Conservation (phyloP, 352 stramenopile genomes). For the Bremia lactucae region DNA sequence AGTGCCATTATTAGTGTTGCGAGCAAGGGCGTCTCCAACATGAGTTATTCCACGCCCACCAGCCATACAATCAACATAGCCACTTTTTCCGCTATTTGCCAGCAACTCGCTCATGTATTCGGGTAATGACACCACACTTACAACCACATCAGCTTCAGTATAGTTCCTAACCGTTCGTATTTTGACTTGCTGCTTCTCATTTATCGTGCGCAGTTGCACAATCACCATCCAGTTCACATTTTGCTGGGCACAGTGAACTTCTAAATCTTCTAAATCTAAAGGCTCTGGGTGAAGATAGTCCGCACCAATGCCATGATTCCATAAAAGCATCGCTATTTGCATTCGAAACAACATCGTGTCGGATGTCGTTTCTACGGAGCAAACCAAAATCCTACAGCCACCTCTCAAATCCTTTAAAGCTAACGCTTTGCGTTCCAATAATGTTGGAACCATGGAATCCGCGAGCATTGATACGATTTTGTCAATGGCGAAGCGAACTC, state of each 20-base stretch:
- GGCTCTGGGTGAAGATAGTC: constrained; percentile 80
- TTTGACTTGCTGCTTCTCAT: constrained; percentile 80
- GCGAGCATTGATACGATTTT: constrained; percentile 74
- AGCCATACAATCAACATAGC: constrained; percentile 8
- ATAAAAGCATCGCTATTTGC: constrained; percentile 71
- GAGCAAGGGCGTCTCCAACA: constrained; percentile 17
- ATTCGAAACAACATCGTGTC: constrained; percentile 69
- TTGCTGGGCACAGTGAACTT: constrained; percentile 72
- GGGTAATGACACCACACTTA: constrained; percentile 47
- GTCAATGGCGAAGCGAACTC: constrained; percentile 77
- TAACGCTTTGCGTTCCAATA: constrained; percentile 28
- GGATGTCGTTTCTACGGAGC: constrained; percentile 57
- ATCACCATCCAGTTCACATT: constrained; percentile 80
- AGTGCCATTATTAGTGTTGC: constrained; percentile 10
- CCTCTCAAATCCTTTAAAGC: constrained; percentile 27
- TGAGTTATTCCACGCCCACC: constrained; percentile 17
- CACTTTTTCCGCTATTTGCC: constrained; percentile 11
- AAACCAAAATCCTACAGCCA: constrained; percentile 56
- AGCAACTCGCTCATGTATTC: constrained; percentile 56
- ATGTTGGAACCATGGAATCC: constrained; percentile 19
- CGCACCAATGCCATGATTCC: constrained; percentile 54
- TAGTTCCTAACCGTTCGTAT: constrained; percentile 61
- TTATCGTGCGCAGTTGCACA: constrained; percentile 74
- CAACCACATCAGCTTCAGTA: constrained; percentile 54
- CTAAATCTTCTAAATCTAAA: constrained; percentile 68